A percentile compares a stretch with the other conserved stretches of the same genome.
These are phyloP conservation scores for Leptoxyphium fumago DNA, from an alignment of 2,329 filamentous ascomycete species.

Conservation along the genomic window DNA sequence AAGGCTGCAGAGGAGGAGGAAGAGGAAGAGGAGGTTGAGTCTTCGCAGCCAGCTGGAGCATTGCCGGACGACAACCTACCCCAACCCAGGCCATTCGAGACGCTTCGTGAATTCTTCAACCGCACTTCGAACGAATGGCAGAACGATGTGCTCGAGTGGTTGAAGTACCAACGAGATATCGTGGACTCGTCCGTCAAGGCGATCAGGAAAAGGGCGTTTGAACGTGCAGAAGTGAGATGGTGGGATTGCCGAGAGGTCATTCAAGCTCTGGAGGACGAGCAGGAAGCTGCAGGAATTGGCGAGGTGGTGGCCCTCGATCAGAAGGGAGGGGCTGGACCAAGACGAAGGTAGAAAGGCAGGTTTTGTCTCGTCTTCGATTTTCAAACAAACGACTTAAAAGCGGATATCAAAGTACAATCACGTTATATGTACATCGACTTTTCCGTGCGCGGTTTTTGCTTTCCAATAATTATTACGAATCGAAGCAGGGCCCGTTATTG, in stretches of 20 bases:
- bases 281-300: conserved; percentile 86
- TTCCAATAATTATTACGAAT: too few relatives aligned
- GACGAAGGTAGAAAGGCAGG: conserved; percentile 6
- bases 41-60: conserved; percentile 15
- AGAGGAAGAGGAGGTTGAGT: conserved; percentile 7
- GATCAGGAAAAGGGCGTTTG: conserved; percentile 80
- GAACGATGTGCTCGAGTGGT: conserved; percentile 61
- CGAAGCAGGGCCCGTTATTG: too few relatives aligned
- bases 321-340: conserved; percentile 29
- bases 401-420: too few relatives aligned
- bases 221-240: conserved; percentile 90
- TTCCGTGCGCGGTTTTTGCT: too few relatives aligned
- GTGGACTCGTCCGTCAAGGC: conserved; percentile 71
- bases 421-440: too few relatives aligned
- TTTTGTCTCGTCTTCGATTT: too few relatives aligned
- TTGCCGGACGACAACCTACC: conserved; percentile 61
- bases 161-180: conserved; percentile 50
- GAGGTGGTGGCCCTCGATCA: conserved; percentile 84
- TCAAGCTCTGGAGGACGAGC: conserved; percentile 79
- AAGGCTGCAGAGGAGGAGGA: conserved; percentile 8
- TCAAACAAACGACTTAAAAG: too few relatives aligned
- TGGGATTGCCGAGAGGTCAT: conserved; percentile 97
- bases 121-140: conserved; percentile 86
- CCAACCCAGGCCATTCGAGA: conserved; percentile 71
- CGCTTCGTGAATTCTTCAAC: conserved; percentile 78